phyloP scores from a whole-genome alignment of 345 rosid species.

The Rhodomyrtus tomentosa region DNA sequence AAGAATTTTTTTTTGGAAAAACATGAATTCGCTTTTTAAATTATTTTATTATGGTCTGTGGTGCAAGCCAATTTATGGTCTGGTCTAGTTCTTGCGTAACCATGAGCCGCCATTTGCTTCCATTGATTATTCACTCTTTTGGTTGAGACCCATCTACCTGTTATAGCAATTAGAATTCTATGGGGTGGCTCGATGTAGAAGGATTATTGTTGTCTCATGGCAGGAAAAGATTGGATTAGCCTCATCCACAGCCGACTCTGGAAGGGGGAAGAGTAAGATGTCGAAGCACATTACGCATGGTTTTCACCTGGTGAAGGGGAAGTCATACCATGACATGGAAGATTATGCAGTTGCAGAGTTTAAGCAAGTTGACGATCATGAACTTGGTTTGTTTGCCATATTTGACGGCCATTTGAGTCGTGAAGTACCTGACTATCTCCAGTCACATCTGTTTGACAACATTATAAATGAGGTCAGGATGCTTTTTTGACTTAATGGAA shows the following conservation, averaged over 20 bases:
- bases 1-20: neutral
- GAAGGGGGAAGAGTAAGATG: constrained; percentile 89
- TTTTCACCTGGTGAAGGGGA: constrained; percentile 75
- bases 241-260: constrained; percentile 51
- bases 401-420: constrained; percentile 88
- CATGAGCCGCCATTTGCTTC: neutral
- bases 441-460: constrained; percentile 61
- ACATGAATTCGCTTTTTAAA: neutral
- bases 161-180: neutral
- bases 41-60: neutral
- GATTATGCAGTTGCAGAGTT: constrained; percentile 71
- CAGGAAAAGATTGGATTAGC: constrained; percentile 76
- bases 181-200: neutral
- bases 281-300: constrained; percentile 72
- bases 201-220: neutral
- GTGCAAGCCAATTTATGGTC: neutral
- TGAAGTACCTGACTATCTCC: constrained; percentile 62
- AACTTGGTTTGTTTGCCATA: constrained; percentile 90
- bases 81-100: neutral
- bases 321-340: constrained; percentile 69
- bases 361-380: constrained; percentile 57
- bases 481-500: neutral
- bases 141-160: neutral
- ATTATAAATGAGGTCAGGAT: constrained; percentile 65
- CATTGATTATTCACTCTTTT: neutral